Conservation (phyloP, 2,329 filamentous ascomycete genomes). For the Boeremia exigua region DNA sequence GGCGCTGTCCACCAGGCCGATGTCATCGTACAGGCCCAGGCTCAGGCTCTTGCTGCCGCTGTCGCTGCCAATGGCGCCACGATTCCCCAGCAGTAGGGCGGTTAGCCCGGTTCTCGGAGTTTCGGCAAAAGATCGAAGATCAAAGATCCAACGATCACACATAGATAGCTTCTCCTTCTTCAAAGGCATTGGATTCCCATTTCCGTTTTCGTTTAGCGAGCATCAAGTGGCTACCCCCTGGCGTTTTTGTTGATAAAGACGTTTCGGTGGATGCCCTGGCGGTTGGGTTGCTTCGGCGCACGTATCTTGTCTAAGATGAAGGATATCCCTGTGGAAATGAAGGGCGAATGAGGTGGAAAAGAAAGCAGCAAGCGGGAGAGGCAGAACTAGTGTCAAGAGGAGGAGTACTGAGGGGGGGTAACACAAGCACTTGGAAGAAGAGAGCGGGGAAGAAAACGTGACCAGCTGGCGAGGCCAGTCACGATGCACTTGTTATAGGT, state of each 20-base stretch:
- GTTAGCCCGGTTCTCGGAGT: background rate
- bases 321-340: slow-evolving; percentile 14
- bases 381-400: slow-evolving; percentile 14
- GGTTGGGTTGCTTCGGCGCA: slow-evolving; percentile 25
- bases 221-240: slow-evolving; percentile 32
- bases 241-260: slow-evolving; percentile 32
- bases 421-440: no score
- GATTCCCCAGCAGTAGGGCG: slow-evolving; percentile 25
- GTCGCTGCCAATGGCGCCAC: slow-evolving; percentile 30
- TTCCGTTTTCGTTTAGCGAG: slow-evolving; percentile 39
- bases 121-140: background rate
- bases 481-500: slow-evolving; percentile 2
- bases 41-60: slow-evolving; percentile 23
- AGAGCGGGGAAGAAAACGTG: background rate
- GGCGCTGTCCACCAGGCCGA: slow-evolving; percentile 76
- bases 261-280: slow-evolving; percentile 23
- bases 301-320: slow-evolving; percentile 15
- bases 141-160: slow-evolving; percentile 5
- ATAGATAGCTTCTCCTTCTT: slow-evolving; percentile 31
- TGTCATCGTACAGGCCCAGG: slow-evolving; percentile 50
- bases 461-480: background rate
- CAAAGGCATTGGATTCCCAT: slow-evolving; percentile 31
- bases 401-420: no score
- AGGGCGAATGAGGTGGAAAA: background rate
- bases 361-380: slow-evolving; percentile 12